phyloP scores from a whole-genome alignment of 75 land plant genomes.

The Cryptomeria japonica region DNA sequence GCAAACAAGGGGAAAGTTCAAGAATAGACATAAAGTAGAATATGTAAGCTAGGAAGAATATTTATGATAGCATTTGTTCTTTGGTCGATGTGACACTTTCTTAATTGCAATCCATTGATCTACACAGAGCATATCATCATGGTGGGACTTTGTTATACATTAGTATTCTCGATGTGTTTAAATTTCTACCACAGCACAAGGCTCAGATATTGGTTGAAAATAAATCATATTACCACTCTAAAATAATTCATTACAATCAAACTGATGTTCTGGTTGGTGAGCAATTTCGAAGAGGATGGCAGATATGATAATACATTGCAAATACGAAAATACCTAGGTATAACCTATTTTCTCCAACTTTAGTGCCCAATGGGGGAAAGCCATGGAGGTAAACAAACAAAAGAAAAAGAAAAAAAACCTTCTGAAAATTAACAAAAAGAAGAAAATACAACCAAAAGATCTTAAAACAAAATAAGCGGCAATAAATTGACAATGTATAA shows the following conservation, averaged over 20 bases:
- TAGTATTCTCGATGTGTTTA: neutral
- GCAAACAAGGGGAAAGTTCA: neutral
- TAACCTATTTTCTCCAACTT: neutral
- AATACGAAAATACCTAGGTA: neutral
- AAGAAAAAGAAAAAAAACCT: neutral
- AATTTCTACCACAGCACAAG: neutral
- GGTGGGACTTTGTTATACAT: neutral
- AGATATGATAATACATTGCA: neutral
- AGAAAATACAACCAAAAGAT: neutral
- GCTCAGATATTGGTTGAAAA: neutral
- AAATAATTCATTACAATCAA: neutral
- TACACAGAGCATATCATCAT: neutral
- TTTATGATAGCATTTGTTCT: neutral
- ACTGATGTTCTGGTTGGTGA: neutral
- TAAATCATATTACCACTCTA: neutral
- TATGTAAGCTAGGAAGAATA: neutral
- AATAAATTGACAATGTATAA: neutral
- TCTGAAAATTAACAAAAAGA: neutral
- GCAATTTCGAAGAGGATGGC: neutral
- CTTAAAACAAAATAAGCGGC: neutral
- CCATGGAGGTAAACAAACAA: neutral
- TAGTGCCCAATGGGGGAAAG: neutral
- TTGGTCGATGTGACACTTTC: neutral
- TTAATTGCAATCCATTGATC: neutral
- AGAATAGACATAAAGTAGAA: neutral